phyloP scores from a whole-genome alignment of 176 grass and related monocot genomes.

The Ensete glaucum region DNA sequence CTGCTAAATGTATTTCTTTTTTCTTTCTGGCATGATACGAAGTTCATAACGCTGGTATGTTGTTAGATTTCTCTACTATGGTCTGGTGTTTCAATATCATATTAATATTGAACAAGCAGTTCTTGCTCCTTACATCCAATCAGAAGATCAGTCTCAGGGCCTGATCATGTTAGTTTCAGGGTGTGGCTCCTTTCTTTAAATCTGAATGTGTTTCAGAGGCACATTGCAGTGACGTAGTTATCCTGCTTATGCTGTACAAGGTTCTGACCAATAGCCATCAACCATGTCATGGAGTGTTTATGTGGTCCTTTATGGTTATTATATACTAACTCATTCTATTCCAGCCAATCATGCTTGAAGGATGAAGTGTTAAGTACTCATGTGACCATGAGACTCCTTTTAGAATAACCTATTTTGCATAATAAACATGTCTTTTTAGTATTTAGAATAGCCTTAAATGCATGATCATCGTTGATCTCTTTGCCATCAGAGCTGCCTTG shows the following conservation, averaged over 20 bases:
- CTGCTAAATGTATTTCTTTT: not conserved
- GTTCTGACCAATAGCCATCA: not conserved
- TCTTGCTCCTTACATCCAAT: not conserved
- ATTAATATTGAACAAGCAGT: not conserved
- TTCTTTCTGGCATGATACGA: not conserved
- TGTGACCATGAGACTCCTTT: too few species aligned
- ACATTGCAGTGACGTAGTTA: not conserved
- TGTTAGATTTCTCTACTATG: too few species aligned
- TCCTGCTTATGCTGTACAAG: not conserved
- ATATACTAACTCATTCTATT: too few species aligned
- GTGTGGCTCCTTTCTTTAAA: not conserved
- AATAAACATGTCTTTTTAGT: too few species aligned
- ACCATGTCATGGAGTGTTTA: too few species aligned
- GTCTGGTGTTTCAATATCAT: not conserved
- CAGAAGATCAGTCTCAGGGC: not conserved
- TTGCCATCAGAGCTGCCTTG: too few species aligned
- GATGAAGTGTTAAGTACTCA: too few species aligned
- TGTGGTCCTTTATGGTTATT: too few species aligned
- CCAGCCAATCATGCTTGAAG: too few species aligned
- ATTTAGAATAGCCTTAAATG: too few species aligned
- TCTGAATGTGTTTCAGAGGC: not conserved
- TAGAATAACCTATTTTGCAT: too few species aligned
- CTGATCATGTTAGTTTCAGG: not conserved
- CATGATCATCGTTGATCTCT: too few species aligned
- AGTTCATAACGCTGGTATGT: not conserved